Evolutionary conservation across 306 rosid species (phyloP), one percentile per base, ranked within the genome.

Genomic region (Calophaca sinica): DNA sequence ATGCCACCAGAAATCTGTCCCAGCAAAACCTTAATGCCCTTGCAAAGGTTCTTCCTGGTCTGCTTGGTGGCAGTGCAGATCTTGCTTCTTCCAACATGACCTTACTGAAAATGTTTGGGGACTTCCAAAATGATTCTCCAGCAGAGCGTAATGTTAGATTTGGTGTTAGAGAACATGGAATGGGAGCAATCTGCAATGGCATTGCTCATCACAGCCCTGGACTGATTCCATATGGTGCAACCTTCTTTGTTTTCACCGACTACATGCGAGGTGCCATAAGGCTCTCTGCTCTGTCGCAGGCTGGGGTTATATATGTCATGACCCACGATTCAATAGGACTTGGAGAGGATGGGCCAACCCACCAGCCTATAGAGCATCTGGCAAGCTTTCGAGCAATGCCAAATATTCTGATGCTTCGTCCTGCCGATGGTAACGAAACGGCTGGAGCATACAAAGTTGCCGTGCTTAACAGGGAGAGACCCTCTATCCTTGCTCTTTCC

Each of bases 371-470:
- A 31, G 99, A 96, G 84, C 99, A 96, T 75, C 66, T 96, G 68
- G 99, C 99, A 60, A 96, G 99, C 82, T 92, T 96, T 88, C 87
- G 99, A 63, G 99, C 99, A 45, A 96, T 96, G 99, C 99, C 99
- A 20, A 96, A 96, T 64, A 74, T 92, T 64, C 79, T 96, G 87
- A 96, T 96, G 98, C 93, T 96, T 72, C 92, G 99, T 36, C 99
- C 99, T 0, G 99, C 99, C 4, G 99, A 96, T 59, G 99, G 99
- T 74, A 96, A 85, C 28, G 99, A 96, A 87, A 96, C 99, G 10
- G 98, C 99, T 5, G 99, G 99, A 70, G 86, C 99, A n/a, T 96
- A 96, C 87, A 89, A 82, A 79, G 89, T 92, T 51, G 99, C 99
- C 0, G 83, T 90, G 15, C 72, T 70, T 4, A 92, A 92, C 91